A percentile compares a stretch with the other conserved stretches of the same genome.
phyloP scores from a whole-genome alignment of 768 basidiomycete genomes.

The Amanita thiersii region DNA sequence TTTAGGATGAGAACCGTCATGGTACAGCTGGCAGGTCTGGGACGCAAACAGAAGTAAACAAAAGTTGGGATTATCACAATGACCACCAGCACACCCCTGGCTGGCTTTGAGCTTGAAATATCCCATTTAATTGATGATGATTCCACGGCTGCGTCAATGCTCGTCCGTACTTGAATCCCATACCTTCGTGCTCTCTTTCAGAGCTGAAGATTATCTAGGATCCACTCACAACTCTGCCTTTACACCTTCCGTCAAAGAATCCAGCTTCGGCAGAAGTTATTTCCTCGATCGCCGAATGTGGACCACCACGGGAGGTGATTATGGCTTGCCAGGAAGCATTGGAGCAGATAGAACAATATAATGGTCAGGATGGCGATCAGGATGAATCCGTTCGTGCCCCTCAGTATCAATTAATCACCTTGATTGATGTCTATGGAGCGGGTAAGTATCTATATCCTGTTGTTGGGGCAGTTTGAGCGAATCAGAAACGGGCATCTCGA shows the following conservation, averaged over 20 bases:
- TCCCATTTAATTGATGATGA: constrained; percentile 19
- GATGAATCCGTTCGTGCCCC: constrained; percentile 19
- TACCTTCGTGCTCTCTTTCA: neutral
- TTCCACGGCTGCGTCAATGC: constrained; percentile 14
- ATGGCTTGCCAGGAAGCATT: constrained; percentile 38
- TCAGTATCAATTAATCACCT: constrained; percentile 23
- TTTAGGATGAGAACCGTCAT: too few species aligned
- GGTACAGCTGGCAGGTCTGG: too few species aligned
- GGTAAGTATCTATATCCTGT: constrained; percentile 20
- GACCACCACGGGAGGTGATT: constrained; percentile 37
- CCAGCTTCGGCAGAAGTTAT: constrained; percentile 30
- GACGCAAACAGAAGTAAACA: too few species aligned
- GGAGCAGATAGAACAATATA: constrained; percentile 24
- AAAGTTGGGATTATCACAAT: too few species aligned
- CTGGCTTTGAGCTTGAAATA: too few species aligned
- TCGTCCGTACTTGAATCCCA: constrained; percentile 14
- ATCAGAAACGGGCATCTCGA: constrained; percentile 1
- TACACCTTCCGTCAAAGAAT: constrained; percentile 29
- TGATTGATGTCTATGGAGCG: constrained; percentile 30
- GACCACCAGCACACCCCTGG: too few species aligned
- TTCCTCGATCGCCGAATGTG: constrained; percentile 28
- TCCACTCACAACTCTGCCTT: constrained; percentile 33
- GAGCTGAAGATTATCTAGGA: constrained; percentile 23
- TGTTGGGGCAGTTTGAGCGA: neutral
- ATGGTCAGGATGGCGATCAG: constrained; percentile 13